phyloP scores from a whole-genome alignment of 2,329 filamentous ascomycete genomes.

The Stemphylium beticola region DNA sequence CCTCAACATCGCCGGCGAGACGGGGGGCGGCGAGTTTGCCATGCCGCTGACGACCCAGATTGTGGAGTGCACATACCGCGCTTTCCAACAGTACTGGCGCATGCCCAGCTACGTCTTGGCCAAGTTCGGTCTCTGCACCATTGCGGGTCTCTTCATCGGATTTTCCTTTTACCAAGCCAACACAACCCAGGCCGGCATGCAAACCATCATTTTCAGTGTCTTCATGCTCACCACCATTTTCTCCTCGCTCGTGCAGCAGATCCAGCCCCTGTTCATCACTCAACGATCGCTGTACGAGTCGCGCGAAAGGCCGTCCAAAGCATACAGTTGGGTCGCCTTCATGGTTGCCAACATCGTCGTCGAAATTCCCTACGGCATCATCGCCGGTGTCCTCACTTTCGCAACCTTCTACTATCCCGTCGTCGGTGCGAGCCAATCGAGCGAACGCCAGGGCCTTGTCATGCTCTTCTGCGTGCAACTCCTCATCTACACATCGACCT shows the following conservation, averaged over 20 bases:
- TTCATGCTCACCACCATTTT: constrained; percentile 58
- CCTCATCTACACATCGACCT: constrained; percentile 73
- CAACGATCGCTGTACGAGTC: constrained; percentile 66
- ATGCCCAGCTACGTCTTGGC: constrained; percentile 53
- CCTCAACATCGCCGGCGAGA: constrained; percentile 39
- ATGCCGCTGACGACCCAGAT: constrained; percentile 48
- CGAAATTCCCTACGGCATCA: constrained; percentile 70
- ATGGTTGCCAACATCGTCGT: constrained; percentile 74
- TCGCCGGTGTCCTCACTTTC: constrained; percentile 69
- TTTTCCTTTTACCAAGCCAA: constrained; percentile 54
- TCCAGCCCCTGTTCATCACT: constrained; percentile 65
- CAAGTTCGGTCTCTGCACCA: constrained; percentile 37
- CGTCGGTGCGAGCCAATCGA: constrained; percentile 46
- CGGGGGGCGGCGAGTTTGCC: constrained; percentile 51
- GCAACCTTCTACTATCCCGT: constrained; percentile 70
- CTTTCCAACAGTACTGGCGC: constrained; percentile 56
- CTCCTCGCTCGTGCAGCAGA: constrained; percentile 60
- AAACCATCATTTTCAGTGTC: constrained; percentile 56
- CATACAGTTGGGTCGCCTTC: constrained; percentile 78
- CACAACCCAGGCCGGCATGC: constrained; percentile 50
- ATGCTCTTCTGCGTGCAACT: constrained; percentile 70
- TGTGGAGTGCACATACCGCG: constrained; percentile 48
- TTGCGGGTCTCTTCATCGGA: constrained; percentile 42
- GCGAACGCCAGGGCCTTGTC: constrained; percentile 63
- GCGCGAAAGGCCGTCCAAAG: constrained; percentile 68